Conservation (phyloP, 2,329 filamentous ascomycete species). For the Huntiella bhutanensis region DNA sequence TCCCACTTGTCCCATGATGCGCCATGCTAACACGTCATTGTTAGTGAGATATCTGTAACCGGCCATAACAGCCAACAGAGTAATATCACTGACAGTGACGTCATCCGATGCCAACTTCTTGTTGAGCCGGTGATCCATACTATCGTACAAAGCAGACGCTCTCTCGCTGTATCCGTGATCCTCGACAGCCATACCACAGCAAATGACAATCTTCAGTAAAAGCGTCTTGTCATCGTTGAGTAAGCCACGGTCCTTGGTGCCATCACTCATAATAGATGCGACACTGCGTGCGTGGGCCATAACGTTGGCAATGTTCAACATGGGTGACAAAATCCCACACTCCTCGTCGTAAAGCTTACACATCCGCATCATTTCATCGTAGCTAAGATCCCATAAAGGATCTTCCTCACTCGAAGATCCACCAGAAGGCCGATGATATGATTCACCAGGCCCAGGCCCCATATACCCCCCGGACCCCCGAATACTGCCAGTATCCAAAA, state of each 20-base stretch:
- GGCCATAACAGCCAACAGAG: constrained; percentile 32
- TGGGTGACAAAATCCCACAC: constrained; percentile 80
- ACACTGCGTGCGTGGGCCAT: constrained; percentile 51
- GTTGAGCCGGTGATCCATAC: constrained; percentile 54
- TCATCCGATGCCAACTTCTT: constrained; percentile 38
- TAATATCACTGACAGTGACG: constrained; percentile 27
- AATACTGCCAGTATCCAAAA: constrained; percentile 8
- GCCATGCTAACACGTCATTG: constrained; percentile 72
- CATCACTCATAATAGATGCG: constrained; percentile 49
- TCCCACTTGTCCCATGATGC: constrained; percentile 65
- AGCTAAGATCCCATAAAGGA: constrained; percentile 60
- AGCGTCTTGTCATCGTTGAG: constrained; percentile 38
- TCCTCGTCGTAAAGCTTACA: constrained; percentile 75
- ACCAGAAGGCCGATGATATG: constrained; percentile 3
- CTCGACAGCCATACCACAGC: constrained; percentile 58
- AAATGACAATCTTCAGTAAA: constrained; percentile 67
- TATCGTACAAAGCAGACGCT: constrained; percentile 55
- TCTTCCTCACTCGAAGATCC: constrained; percentile 27
- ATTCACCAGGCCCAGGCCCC: not conserved
- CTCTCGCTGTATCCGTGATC: constrained; percentile 60
- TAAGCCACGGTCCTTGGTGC: constrained; percentile 17
- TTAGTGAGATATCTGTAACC: constrained; percentile 70
- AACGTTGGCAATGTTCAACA: constrained; percentile 55
- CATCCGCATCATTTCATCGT: constrained; percentile 62
- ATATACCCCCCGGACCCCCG: constrained; percentile 3